Percentiles rank a stretch among this genome's conserved stretches.
Conservation (phyloP, 164 flowering plant species). For the Chloranthus sessilifolius region DNA sequence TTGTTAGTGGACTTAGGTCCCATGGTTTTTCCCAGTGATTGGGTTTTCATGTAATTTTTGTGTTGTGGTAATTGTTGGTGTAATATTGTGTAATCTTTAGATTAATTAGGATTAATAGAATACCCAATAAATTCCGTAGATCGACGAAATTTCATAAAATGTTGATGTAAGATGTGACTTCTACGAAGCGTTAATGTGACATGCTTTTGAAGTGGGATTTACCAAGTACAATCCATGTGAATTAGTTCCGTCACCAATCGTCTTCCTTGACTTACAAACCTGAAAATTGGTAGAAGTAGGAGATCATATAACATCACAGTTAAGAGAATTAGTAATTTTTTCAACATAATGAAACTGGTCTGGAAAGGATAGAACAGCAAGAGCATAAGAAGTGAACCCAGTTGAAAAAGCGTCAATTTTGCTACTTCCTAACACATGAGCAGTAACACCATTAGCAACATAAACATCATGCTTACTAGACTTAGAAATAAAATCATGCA, state of each 20-base stretch:
- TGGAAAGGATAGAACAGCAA: constrained; percentile 1
- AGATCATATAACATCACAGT: constrained; percentile 10
- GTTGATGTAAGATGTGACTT: no score
- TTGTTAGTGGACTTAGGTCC: no score
- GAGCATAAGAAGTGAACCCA: background rate
- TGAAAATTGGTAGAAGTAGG: background rate
- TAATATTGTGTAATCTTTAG: no score
- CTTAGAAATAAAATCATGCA: background rate
- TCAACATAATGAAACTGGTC: background rate
- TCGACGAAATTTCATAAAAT: no score
- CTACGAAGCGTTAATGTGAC: no score
- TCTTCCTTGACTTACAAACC: no score
- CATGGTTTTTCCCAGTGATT: no score
- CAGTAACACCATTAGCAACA: background rate
- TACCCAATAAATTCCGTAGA: no score
- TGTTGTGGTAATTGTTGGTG: no score
- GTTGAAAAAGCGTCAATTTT: background rate
- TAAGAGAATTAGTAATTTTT: constrained; percentile 1
- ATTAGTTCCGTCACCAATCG: background rate
- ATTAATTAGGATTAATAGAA: no score
- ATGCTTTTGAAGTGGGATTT: no score
- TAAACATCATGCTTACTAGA: background rate
- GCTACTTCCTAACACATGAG: background rate
- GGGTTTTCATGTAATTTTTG: no score
- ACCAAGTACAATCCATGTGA: background rate